Base-by-base conservation (phyloP, 2,329 filamentous ascomycete species). In the Pestalotiopsis sp. region DNA sequence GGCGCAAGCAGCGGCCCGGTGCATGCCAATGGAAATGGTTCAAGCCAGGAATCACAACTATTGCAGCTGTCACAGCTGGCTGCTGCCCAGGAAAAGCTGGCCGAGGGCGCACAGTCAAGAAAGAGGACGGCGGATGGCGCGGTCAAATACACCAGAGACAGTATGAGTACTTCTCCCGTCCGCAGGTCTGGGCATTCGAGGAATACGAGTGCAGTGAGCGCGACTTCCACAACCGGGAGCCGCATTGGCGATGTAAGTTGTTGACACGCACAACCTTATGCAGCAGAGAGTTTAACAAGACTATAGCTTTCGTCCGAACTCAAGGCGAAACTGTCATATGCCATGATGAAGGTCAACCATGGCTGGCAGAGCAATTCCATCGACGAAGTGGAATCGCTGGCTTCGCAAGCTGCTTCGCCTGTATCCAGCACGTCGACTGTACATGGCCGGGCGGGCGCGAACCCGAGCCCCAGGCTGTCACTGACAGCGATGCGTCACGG, bases 321-420 rank as follows among this genome's bases (percentile, higher is more conserved):
- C 66, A 92, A 91, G 77, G 91, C 94, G 64, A 92, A 94, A 75
- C 86, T 98, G 36, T 93, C 94, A 6, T 98, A 98, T 80, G 95
- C 95, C 72, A 96, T 97, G 88, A 88, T 97, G 77, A 98, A 97
- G 80, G 92, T 98, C 56, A 93, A 94, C 77, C 91, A 97, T 77
- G 94, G 93, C 69, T 96, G 94, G 92, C 92, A 97, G 80, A 87
- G 91, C 64, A 90, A 92, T 71, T 90, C 90, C 20, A 89, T 96
- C 68, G 90, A 92, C 67, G 92, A 95, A 79, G 88, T 95, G 38
- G 93, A 95, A 80, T 89, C 88, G 61, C 82, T 93, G 56, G 89
- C 92, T 11, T 93, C 92, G 1, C 90, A 92, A 66, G 87, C 86
- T 68, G 87, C 85, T 23, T 93, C 91, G 1, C 89, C 90, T 31